These are phyloP conservation scores for Vitis rotundifolia DNA, from an alignment of 164 flowering plant genomes.

Conservation along the genomic window DNA sequence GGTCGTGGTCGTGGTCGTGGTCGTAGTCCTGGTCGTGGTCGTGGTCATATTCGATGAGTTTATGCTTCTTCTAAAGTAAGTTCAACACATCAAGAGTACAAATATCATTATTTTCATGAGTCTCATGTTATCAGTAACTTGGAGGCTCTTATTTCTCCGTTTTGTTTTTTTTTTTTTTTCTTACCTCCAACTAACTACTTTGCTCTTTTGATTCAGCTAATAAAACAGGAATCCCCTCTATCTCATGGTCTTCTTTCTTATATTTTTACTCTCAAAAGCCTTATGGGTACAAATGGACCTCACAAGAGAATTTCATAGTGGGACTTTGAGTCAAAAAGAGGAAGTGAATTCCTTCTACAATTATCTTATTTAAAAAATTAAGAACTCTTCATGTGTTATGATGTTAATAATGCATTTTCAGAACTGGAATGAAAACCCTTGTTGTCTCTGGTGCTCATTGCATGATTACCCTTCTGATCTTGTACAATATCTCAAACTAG, in stretches of 20 bases:
- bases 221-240: slow-evolving; percentile 75
- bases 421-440: no score
- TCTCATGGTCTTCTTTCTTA: slow-evolving; percentile 45
- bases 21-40: no score
- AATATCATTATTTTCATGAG: background rate
- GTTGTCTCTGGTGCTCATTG: no score
- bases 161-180: background rate
- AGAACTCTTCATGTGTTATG: no score
- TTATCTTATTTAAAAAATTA: no score
- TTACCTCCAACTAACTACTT: background rate
- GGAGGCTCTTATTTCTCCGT: background rate
- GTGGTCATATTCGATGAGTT: slow-evolving; percentile 73
- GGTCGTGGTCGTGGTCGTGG: no score
- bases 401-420: no score
- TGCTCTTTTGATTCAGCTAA: background rate
- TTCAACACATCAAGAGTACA: background rate
- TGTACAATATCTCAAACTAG: no score
- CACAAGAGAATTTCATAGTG: slow-evolving; percentile 51
- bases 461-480: no score
- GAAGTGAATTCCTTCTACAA: no score
- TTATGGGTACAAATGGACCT: slow-evolving; percentile 74
- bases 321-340: slow-evolving; percentile 49
- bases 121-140: no score
- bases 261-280: slow-evolving; percentile 48
- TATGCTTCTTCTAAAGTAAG: slow-evolving; percentile 61